A percentile compares a stretch with the other conserved stretches of the same genome.
phyloP scores from a whole-genome alignment of 495 filamentous ascomycete genomes.

The Jackrogersella minutella region DNA sequence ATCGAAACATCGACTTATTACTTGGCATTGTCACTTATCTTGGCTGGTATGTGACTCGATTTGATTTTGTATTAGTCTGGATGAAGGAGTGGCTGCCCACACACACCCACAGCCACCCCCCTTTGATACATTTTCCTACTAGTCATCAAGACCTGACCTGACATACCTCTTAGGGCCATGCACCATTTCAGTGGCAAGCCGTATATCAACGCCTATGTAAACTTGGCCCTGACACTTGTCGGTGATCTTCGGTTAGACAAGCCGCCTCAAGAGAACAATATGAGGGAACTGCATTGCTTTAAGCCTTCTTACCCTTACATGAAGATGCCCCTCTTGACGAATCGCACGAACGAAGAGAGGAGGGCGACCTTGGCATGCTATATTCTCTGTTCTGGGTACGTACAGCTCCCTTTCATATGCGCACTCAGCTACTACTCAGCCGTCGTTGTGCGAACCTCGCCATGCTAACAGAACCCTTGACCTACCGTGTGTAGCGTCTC shows the following conservation, averaged over 20 bases:
- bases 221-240: slow-evolving; percentile 60
- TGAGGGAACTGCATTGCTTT: slow-evolving; percentile 35
- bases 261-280: slow-evolving; percentile 40
- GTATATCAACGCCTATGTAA: slow-evolving; percentile 53
- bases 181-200: slow-evolving; percentile 44
- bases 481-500: slow-evolving; percentile 44
- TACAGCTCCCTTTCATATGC: background rate
- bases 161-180: slow-evolving; percentile 38
- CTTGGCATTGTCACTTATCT: slow-evolving; percentile 57
- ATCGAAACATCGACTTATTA: slow-evolving; percentile 59
- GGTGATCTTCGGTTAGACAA: slow-evolving; percentile 66
- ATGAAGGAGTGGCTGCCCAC: background rate
- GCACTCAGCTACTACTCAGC: too few relatives aligned
- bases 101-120: too few relatives aligned
- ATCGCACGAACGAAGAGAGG: slow-evolving; percentile 44
- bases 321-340: slow-evolving; percentile 15
- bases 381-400: slow-evolving; percentile 37
- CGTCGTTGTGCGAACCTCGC: too few relatives aligned
- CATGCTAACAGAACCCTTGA: background rate
- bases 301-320: slow-evolving; percentile 34
- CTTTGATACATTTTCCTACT: background rate
- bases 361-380: slow-evolving; percentile 41
- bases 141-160: slow-evolving; percentile 2
- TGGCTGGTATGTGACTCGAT: slow-evolving; percentile 47
- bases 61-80: background rate